Evolutionary conservation across 2,329 filamentous ascomycete genomes (phyloP).

Genomic region (Colletotrichum sp.): DNA sequence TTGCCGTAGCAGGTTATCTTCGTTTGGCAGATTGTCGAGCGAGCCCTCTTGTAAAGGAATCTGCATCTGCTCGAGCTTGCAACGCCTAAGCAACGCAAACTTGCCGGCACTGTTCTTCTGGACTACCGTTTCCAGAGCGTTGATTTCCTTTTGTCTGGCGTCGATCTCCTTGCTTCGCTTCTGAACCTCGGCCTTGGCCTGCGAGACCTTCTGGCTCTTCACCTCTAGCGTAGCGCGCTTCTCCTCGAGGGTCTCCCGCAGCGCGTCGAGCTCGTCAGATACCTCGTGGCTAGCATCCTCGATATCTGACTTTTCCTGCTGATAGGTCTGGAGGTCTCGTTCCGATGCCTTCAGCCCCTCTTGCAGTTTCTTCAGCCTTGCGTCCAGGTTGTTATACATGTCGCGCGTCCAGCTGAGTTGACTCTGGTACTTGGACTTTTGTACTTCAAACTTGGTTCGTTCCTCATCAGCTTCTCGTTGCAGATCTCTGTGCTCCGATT

Average conservation of each 20-base stretch:
- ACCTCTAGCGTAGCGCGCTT: conserved; percentile 71
- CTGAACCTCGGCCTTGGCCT: conserved; percentile 80
- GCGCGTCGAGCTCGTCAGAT: conserved; percentile 76
- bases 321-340: conserved; percentile 72
- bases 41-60: conserved; percentile 80
- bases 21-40: conserved; percentile 85
- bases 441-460: conserved; percentile 84
- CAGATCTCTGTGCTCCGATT: conserved; percentile 88
- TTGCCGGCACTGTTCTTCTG: conserved; percentile 85
- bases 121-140: conserved; percentile 80
- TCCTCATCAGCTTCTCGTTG: conserved; percentile 91
- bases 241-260: conserved; percentile 75
- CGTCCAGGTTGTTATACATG: conserved; percentile 62
- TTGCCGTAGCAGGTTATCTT: conserved; percentile 77
- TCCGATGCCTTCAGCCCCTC: conserved; percentile 70
- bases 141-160: conserved; percentile 72
- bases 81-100: conserved; percentile 84
- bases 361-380: conserved; percentile 73
- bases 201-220: conserved; percentile 77
- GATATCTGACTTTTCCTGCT: conserved; percentile 75
- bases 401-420: conserved; percentile 63
- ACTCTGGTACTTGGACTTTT: conserved; percentile 76
- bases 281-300: conserved; percentile 75
- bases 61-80: conserved; percentile 91
- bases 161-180: conserved; percentile 88